Percentiles rank a stretch among this genome's conserved stretches.
These are phyloP conservation scores for Westerdykella sp. DNA, from an alignment of 2,329 filamentous ascomycete species.

Conservation along the genomic window DNA sequence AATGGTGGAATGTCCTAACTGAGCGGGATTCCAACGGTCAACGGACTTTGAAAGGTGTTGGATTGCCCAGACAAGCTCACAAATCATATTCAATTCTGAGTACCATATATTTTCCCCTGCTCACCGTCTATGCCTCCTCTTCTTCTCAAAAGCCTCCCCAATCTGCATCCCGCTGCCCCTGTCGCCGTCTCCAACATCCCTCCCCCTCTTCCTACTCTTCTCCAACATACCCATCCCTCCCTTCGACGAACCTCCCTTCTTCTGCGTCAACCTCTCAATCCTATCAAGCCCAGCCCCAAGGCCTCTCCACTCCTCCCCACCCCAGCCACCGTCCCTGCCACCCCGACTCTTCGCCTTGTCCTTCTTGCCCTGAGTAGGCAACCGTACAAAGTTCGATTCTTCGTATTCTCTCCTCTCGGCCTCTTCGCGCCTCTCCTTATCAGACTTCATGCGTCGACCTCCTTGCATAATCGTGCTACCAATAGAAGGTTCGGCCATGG, in stretches of 20 bases:
- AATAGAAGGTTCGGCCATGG: conserved; percentile 80
- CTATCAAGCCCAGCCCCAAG: conserved; percentile 80
- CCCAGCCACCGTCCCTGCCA: conserved; percentile 55
- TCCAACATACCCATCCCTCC: conserved; percentile 56
- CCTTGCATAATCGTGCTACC: conserved; percentile 79
- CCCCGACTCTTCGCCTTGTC: conserved; percentile 59
- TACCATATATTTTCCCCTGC: too few relatives aligned
- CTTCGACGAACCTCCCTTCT: conserved; percentile 46
- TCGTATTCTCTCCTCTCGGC: conserved; percentile 79
- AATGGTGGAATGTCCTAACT: too few relatives aligned
- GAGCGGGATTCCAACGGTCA: too few relatives aligned
- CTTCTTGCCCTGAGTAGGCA: conserved; percentile 85
- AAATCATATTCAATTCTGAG: too few relatives aligned
- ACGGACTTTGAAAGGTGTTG: too few relatives aligned
- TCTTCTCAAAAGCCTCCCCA: conserved; percentile 62
- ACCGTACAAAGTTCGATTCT: conserved; percentile 81
- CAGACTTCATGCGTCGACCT: conserved; percentile 73
- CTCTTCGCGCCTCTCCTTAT: conserved; percentile 69
- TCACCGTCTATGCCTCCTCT: conserved; percentile 20
- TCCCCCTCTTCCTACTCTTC: conserved; percentile 67
- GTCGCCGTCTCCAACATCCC: conserved; percentile 65
- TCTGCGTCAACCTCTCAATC: conserved; percentile 74
- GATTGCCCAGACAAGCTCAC: too few relatives aligned
- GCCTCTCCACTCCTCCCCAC: conserved; percentile 88
- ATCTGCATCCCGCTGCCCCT: conserved; percentile 60